Percentiles rank a stretch among this genome's conserved stretches.
Evolutionary conservation across 1,139 yeast genomes (phyloP).

Genomic region (Torulaspora globosa): DNA sequence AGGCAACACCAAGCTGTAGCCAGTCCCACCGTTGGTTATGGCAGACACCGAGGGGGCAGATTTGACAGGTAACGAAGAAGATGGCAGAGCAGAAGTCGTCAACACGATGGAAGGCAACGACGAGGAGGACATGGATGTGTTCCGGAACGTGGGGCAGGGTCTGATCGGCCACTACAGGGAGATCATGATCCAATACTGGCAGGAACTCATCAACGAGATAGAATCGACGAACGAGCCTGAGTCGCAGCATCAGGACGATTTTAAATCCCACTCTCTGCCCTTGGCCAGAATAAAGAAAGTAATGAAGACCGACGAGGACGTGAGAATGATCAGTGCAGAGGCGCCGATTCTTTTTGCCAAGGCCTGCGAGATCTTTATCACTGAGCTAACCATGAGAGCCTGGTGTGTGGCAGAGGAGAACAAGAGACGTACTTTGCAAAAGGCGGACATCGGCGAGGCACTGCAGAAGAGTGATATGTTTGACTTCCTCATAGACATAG

Average conservation of each 20-base stretch:
- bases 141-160: slow-evolving; percentile 92
- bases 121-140: slow-evolving; percentile 57
- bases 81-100: slow-evolving; percentile 14
- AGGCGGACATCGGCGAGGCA: slow-evolving; percentile 93
- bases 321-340: slow-evolving; percentile 95
- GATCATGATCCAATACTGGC: slow-evolving; percentile 96
- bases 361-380: slow-evolving; percentile 94
- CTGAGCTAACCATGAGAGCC: slow-evolving; percentile 95
- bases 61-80: slow-evolving; percentile 1
- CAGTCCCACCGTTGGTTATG: slow-evolving; percentile 1
- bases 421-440: slow-evolving; percentile 87
- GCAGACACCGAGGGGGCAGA: slow-evolving; percentile 5
- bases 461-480: slow-evolving; percentile 93
- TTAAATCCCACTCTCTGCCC: slow-evolving; percentile 90
- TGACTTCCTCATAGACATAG: slow-evolving; percentile 92
- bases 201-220: slow-evolving; percentile 83
- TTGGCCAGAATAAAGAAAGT: slow-evolving; percentile 87
- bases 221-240: slow-evolving; percentile 46
- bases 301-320: slow-evolving; percentile 97
- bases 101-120: slow-evolving; percentile 31
- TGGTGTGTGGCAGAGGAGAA: slow-evolving; percentile 98
- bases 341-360: slow-evolving; percentile 96
- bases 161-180: slow-evolving; percentile 76
- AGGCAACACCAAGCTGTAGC: not conserved
- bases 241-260: slow-evolving; percentile 46